Base-by-base conservation (phyloP, 106 monocot genomes). In the Acanthochlamys bracteata region DNA sequence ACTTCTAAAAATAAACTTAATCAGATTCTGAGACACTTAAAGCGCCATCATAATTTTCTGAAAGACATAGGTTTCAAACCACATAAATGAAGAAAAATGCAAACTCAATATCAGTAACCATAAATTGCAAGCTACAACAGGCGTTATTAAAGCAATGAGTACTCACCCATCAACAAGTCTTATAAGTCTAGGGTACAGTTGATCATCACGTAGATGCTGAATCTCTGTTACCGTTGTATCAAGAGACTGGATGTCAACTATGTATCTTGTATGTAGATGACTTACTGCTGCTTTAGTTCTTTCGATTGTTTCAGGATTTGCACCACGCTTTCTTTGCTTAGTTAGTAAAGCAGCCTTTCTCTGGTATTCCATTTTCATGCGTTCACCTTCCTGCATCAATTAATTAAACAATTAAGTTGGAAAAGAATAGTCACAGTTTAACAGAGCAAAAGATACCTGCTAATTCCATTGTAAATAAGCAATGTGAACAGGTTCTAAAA, bases 201-300 rank as follows among this genome's bases (percentile, higher is more conserved):
- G 78, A 21, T 80, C 43, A 74, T 96, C 95, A 25, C 90, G 79
- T n/a, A 96, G 72, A 41, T 66, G 84, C 40, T 87, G 82, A 57
- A 96, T 90, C 76, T 96, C 90, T 53, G 82, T 80, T 33, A 96
- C 78, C 0, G 95, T 96, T n/a, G 90, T 84, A 78, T 96, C 87
- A 90, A 88, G 78, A 2, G 95, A 90, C 56, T 90, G 90, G 84
- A 90, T 88, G 49, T 96, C 95, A 47, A 96, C 95, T 54, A 90
- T 79, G 65, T 83, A 90, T 72, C 87, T 75, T 41, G 95, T 96
- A 68, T 90, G 90, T 71, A 90, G 75, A 75, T 96, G 87, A 68
- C 87, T 87, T 4, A 96, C 90, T 25, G 78, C 74, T 60, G 90
- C 84, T 67, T 84, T 90, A 19, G 82, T 78, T 68, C 68, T 90